These are phyloP conservation scores for Colletotrichum agaves DNA, from an alignment of 2,329 filamentous ascomycete genomes.

Conservation along the genomic window DNA sequence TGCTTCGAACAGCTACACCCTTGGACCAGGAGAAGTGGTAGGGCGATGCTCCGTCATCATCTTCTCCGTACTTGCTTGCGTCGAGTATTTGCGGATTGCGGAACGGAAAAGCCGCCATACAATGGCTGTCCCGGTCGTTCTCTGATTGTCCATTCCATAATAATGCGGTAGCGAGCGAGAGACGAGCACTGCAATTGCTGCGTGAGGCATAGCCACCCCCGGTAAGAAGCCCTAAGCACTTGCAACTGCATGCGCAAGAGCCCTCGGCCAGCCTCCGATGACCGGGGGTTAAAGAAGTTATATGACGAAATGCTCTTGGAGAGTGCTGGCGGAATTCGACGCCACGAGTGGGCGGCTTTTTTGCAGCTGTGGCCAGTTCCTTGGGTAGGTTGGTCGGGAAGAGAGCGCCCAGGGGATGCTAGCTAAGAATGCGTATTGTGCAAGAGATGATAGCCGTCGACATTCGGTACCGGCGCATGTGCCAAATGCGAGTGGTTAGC, in stretches of 20 bases:
- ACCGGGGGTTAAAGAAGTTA: conserved; percentile 7
- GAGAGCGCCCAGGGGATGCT: neutral
- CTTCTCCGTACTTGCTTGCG: conserved; percentile 5
- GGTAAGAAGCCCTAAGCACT: neutral
- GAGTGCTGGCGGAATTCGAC: neutral
- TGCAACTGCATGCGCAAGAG: conserved; percentile 16
- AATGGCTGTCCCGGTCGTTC: neutral
- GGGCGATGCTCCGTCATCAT: neutral
- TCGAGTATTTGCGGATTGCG: neutral
- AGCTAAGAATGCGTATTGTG: neutral
- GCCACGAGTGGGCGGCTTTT: neutral
- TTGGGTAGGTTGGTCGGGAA: neutral
- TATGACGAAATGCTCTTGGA: conserved; percentile 23
- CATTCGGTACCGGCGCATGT: neutral
- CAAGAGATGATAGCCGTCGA: neutral
- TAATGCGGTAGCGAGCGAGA: neutral
- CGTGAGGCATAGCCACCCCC: neutral
- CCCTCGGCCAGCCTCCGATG: conserved; percentile 33
- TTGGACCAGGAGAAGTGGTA: conserved; percentile 12
- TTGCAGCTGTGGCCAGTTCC: neutral
- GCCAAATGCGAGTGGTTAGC: conserved; percentile 3
- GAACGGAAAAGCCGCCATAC: neutral
- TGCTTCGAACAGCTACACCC: conserved; percentile 30
- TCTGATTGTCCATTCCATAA: neutral
- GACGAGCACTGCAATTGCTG: neutral